These are phyloP conservation scores for Talaromyces sp. DNA, from an alignment of 2,329 filamentous ascomycete species.

Conservation along the genomic window DNA sequence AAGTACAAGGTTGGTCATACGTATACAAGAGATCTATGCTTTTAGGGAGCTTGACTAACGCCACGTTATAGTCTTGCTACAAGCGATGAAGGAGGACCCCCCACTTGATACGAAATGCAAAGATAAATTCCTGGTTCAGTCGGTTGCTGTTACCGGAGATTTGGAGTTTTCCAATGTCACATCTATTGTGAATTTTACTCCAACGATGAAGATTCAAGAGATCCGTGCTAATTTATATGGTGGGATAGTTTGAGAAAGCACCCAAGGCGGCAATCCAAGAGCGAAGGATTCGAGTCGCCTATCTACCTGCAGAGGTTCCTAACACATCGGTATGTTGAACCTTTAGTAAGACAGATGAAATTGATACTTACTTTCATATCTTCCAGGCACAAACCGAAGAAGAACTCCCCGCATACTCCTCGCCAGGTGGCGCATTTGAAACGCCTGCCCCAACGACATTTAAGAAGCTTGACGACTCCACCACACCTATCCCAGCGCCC, in stretches of 20 bases:
- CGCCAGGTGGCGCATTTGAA: conserved; percentile 48
- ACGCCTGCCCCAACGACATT: conserved; percentile 43
- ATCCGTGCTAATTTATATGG: background rate
- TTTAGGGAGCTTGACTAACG: conserved; percentile 20
- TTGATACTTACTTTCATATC: background rate
- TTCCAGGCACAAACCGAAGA: conserved; percentile 33
- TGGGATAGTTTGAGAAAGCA: conserved; percentile 63
- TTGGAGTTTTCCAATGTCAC: conserved; percentile 77
- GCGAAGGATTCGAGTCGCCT: conserved; percentile 91
- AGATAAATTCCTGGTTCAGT: conserved; percentile 97
- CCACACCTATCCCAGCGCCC: conserved; percentile 32
- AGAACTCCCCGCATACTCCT: conserved; percentile 52
- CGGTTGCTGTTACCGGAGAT: conserved; percentile 73
- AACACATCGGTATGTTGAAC: conserved; percentile 35
- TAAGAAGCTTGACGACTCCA: conserved; percentile 35
- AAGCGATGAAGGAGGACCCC: conserved; percentile 96
- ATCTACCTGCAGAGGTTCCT: conserved; percentile 60
- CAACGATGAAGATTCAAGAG: background rate
- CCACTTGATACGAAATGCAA: conserved; percentile 80
- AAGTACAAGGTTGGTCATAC: conserved; percentile 70
- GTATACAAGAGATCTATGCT: background rate
- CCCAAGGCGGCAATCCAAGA: conserved; percentile 78
- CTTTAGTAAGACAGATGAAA: background rate
- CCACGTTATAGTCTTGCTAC: conserved; percentile 67
- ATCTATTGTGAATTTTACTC: conserved; percentile 62